These are phyloP conservation scores for Falciphora oryzae DNA, from an alignment of 2,329 filamentous ascomycete genomes.

Conservation along the genomic window DNA sequence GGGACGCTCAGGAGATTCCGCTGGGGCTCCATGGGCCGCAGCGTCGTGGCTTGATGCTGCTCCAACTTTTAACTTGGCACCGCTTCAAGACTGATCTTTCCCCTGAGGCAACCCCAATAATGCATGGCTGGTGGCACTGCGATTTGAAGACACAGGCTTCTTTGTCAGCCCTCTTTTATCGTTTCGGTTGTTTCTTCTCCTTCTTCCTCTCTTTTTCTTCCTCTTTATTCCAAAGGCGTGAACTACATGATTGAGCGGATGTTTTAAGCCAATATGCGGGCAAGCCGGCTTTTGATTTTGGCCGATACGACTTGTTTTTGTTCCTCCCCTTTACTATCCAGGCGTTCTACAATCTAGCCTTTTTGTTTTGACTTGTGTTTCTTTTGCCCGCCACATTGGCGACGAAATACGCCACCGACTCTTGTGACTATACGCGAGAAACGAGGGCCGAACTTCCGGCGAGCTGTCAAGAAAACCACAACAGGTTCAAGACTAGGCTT, in stretches of 20 bases:
- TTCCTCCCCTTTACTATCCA: neutral
- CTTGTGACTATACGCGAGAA: too few relatives aligned
- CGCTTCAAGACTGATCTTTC: neutral
- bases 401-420: neutral
- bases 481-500: neutral
- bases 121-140: neutral
- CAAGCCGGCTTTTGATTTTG: neutral
- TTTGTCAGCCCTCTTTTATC: neutral
- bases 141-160: neutral
- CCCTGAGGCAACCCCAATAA: neutral
- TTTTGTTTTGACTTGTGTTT: neutral
- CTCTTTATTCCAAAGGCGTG: neutral
- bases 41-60: conserved; percentile 37
- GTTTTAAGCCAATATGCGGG: neutral
- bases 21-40: conserved; percentile 47
- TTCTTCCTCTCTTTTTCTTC: neutral
- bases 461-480: too few relatives aligned
- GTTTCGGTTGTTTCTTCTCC: neutral
- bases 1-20: conserved; percentile 47
- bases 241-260: neutral
- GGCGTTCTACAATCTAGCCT: neutral
- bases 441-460: neutral
- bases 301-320: neutral
- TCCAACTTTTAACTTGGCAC: neutral
- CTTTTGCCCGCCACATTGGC: neutral